Evolutionary conservation across 352 stramenopile species (phyloP).

Genomic region (Thraustotheca clavata): DNA sequence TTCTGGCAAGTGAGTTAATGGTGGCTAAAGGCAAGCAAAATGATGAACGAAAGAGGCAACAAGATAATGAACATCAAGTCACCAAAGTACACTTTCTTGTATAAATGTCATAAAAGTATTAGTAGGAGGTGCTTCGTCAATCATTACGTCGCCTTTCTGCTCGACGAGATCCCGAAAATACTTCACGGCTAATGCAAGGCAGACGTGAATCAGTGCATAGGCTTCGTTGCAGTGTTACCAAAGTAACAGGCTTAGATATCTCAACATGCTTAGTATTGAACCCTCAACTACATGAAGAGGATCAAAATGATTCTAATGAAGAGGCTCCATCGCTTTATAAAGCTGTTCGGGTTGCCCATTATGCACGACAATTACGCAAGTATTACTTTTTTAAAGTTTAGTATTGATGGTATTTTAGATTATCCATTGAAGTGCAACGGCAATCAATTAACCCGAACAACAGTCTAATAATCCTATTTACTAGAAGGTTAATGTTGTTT

Average conservation of each 20-base stretch:
- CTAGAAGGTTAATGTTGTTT: too few relatives aligned
- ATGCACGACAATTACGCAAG: not conserved
- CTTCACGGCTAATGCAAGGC: not conserved
- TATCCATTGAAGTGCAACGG: not conserved
- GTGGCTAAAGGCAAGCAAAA: not conserved
- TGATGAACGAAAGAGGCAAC: not conserved
- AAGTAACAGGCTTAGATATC: too few relatives aligned
- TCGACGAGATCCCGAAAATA: not conserved
- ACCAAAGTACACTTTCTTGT: slow-evolving; percentile 2
- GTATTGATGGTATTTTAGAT: not conserved
- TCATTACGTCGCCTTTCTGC: not conserved
- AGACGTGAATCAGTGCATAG: slow-evolving; percentile 4
- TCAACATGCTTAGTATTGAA: too few relatives aligned
- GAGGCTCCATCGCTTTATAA: not conserved
- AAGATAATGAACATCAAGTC: not conserved
- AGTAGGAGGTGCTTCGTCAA: not conserved
- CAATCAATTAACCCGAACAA: too few relatives aligned
- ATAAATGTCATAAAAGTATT: not conserved
- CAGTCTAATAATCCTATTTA: too few relatives aligned
- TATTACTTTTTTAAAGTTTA: not conserved
- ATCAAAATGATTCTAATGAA: too few relatives aligned
- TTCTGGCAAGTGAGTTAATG: too few relatives aligned
- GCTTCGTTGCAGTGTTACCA: not conserved
- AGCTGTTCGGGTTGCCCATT: not conserved
- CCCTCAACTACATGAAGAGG: too few relatives aligned